These are phyloP conservation scores for Thinopyrum elongatum DNA, from an alignment of 176 grass and related monocot genomes.

Conservation along the genomic window DNA sequence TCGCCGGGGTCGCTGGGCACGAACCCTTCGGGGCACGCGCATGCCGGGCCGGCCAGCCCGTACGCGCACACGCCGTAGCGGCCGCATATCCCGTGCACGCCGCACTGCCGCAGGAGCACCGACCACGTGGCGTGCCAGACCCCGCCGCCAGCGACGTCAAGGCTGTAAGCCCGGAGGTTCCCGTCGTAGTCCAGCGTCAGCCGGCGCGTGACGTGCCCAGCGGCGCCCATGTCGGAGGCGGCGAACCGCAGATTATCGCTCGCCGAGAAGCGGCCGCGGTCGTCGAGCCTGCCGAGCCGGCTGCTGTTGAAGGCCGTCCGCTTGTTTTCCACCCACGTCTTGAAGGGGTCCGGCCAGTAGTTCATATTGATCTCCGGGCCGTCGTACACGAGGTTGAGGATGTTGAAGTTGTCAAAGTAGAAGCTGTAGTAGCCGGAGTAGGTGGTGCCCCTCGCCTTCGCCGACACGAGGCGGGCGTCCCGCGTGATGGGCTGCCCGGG, in stretches of 20 bases:
- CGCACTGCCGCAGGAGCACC: conserved; percentile 34
- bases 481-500: conserved; percentile 52
- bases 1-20: conserved; percentile 27
- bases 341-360: conserved; percentile 55
- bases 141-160: conserved; percentile 7
- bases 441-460: conserved; percentile 15
- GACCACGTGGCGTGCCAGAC: conserved; percentile 51
- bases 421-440: conserved; percentile 47
- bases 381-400: conserved; percentile 63
- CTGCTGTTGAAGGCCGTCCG: conserved; percentile 57
- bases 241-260: conserved; percentile 44
- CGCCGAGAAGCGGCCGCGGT: conserved; percentile 34
- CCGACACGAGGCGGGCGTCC: conserved; percentile 44
- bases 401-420: conserved; percentile 60
- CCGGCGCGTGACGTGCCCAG: conserved; percentile 34
- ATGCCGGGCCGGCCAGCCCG: not conserved
- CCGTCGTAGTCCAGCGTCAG: conserved; percentile 74
- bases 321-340: conserved; percentile 44
- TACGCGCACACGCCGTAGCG: conserved; percentile 51
- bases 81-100: conserved; percentile 59
- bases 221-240: conserved; percentile 43
- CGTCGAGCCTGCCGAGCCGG: conserved; percentile 39
- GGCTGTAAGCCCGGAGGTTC: conserved; percentile 68
- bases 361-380: conserved; percentile 52
- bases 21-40: conserved; percentile 54